A percentile compares a stretch with the other conserved stretches of the same genome.
phyloP scores from a whole-genome alignment of 2,329 filamentous ascomycete genomes.

The Penicillium sp. region DNA sequence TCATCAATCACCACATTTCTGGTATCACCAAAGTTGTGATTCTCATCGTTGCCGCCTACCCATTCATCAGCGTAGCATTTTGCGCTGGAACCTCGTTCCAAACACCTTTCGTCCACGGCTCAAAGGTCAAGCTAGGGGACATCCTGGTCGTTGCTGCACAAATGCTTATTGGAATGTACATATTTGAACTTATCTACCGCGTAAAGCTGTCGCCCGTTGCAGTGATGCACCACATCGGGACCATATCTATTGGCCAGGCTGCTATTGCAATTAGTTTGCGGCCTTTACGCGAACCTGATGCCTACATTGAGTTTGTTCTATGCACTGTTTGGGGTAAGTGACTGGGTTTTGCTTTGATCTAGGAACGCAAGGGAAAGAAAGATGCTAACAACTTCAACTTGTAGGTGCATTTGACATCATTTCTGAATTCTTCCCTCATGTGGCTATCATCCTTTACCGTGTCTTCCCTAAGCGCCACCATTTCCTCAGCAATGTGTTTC shows the following conservation, averaged over 20 bases:
- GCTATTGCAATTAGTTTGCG: constrained; percentile 43
- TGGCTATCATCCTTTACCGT: constrained; percentile 49
- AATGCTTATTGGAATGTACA: constrained; percentile 48
- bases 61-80: constrained; percentile 43
- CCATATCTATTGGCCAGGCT: constrained; percentile 44
- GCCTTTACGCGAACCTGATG: constrained; percentile 30
- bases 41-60: constrained; percentile 42
- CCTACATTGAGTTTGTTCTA: constrained; percentile 39
- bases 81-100: constrained; percentile 31
- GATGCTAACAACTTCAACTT: neutral
- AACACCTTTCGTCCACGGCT: constrained; percentile 30
- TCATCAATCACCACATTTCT: constrained; percentile 51
- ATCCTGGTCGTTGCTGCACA: constrained; percentile 42
- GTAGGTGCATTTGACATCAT: constrained; percentile 49
- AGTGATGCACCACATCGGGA: constrained; percentile 44
- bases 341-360: accelerated
- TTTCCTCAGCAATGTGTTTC: constrained; percentile 43
- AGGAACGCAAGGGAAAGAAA: neutral
- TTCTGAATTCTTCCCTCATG: constrained; percentile 49
- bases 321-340: constrained; percentile 43
- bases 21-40: constrained; percentile 44
- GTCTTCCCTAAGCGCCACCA: constrained; percentile 39
- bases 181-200: constrained; percentile 49
- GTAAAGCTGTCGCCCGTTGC: constrained; percentile 43
- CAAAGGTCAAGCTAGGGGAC: constrained; percentile 42